A percentile compares a stretch with the other conserved stretches of the same genome.
Evolutionary conservation across 768 basidiomycete species (phyloP).

Genomic region (Suillus tomentosus): DNA sequence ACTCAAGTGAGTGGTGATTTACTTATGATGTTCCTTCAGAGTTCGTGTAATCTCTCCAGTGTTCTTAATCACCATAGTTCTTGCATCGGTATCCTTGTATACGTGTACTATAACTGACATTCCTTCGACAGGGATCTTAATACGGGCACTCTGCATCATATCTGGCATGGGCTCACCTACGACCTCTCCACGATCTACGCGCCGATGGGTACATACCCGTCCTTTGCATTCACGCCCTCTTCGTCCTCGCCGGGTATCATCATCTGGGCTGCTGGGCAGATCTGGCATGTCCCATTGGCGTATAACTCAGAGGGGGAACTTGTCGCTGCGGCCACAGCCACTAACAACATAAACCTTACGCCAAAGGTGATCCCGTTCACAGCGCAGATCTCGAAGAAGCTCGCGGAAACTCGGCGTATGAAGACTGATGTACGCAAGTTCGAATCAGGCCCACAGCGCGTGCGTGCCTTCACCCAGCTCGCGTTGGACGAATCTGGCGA

Average conservation of each 20-base stretch:
- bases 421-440: slow-evolving; percentile 52
- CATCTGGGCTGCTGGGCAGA: slow-evolving; percentile 76
- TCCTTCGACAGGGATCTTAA: slow-evolving; percentile 53
- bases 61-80: neutral
- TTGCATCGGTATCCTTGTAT: neutral
- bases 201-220: slow-evolving; percentile 81
- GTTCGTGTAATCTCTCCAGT: neutral
- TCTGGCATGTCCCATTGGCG: slow-evolving; percentile 59
- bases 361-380: slow-evolving; percentile 58
- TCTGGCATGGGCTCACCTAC: slow-evolving; percentile 71
- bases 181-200: slow-evolving; percentile 65
- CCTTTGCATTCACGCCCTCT: slow-evolving; percentile 66
- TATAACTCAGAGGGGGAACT: slow-evolving; percentile 57
- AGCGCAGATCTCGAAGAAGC: slow-evolving; percentile 61
- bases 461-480: slow-evolving; percentile 64
- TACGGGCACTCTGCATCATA: slow-evolving; percentile 63
- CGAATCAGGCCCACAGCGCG: slow-evolving; percentile 57
- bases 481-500: slow-evolving; percentile 55
- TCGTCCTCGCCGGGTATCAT: slow-evolving; percentile 52
- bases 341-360: slow-evolving; percentile 7
- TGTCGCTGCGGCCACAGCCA: slow-evolving; percentile 27
- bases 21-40: no score
- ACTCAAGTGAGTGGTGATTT: slow-evolving; percentile 52
- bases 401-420: slow-evolving; percentile 60
- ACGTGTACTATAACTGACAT: slow-evolving; percentile 5